Conservation (phyloP, 176 grass and related monocot genomes). For the Miscanthus lutarioriparius region DNA sequence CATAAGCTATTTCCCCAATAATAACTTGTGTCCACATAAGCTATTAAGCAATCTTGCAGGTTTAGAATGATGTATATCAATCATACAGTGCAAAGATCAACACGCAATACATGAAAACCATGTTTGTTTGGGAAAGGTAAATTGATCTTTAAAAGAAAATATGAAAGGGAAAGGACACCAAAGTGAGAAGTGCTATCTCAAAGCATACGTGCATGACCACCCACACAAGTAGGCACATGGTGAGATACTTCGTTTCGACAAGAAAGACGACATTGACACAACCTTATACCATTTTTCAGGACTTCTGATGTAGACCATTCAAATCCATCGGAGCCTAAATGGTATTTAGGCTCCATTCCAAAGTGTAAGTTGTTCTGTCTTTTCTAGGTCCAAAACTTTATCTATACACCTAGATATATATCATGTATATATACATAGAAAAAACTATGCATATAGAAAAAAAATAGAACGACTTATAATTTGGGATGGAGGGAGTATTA, state of each 20-base stretch:
- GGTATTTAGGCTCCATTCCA: not conserved
- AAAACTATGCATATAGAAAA: not conserved
- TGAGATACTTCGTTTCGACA: not conserved
- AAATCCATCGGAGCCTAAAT: not conserved
- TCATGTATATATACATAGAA: not conserved
- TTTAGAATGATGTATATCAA: not conserved
- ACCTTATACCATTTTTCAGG: not conserved
- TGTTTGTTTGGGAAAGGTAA: not conserved
- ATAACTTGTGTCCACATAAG: no score
- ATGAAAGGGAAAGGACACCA: not conserved
- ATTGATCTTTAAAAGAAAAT: not conserved
- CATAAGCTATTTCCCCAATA: no score
- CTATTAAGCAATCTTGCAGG: not conserved
- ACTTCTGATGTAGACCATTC: not conserved
- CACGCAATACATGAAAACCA: conserved; percentile 5
- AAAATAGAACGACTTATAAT: not conserved
- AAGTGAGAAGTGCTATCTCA: conserved; percentile 25
- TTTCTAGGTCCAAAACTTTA: not conserved
- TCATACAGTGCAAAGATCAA: not conserved
- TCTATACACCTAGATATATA: not conserved
- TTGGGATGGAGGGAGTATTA: not conserved
- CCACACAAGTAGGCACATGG: not conserved
- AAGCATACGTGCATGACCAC: conserved; percentile 12
- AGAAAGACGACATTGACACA: conserved; percentile 17
- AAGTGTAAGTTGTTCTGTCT: not conserved